These are phyloP conservation scores for Colletotrichum navitas DNA, from an alignment of 2,329 filamentous ascomycete genomes.

Conservation along the genomic window DNA sequence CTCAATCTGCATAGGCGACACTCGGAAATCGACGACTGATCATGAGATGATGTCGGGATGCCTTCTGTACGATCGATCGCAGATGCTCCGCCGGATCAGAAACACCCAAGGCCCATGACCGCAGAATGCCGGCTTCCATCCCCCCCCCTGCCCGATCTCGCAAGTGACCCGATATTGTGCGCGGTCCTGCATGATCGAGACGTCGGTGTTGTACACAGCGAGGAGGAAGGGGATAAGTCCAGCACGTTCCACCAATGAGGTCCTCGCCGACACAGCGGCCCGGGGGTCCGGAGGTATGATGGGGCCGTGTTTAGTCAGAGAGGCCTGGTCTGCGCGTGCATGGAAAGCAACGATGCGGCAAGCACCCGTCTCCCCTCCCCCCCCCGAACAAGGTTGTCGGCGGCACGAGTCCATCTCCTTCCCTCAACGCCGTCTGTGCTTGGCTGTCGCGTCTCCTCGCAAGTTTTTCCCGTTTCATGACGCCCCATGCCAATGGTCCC, in stretches of 20 bases:
- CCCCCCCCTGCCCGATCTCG: slow-evolving; percentile 13
- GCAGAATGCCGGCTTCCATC: neutral
- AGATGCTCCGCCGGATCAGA: slow-evolving; percentile 32
- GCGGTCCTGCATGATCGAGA: neutral
- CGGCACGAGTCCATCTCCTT: neutral
- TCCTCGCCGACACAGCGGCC: neutral
- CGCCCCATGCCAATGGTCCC: slow-evolving; percentile 14
- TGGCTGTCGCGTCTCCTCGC: slow-evolving; percentile 1
- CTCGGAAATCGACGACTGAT: slow-evolving; percentile 19
- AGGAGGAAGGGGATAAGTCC: neutral
- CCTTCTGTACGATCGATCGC: slow-evolving; percentile 35
- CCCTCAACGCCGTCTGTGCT: neutral
- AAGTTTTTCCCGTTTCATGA: slow-evolving; percentile 26
- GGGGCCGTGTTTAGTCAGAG: neutral
- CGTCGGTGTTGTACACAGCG: neutral
- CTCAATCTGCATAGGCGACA: slow-evolving; percentile 34
- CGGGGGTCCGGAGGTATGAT: neutral
- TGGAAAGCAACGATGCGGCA: slow-evolving; percentile 23
- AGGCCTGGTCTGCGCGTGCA: neutral
- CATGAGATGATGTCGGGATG: neutral
- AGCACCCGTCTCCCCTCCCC: slow-evolving; percentile 9
- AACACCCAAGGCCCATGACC: slow-evolving; percentile 4
- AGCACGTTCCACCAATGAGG: slow-evolving; percentile 27
- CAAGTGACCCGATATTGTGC: neutral
- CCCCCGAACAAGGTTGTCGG: neutral